These are phyloP conservation scores for Chrysosporium keratinophilum DNA, from an alignment of 2,329 filamentous ascomycete genomes.

Conservation along the genomic window DNA sequence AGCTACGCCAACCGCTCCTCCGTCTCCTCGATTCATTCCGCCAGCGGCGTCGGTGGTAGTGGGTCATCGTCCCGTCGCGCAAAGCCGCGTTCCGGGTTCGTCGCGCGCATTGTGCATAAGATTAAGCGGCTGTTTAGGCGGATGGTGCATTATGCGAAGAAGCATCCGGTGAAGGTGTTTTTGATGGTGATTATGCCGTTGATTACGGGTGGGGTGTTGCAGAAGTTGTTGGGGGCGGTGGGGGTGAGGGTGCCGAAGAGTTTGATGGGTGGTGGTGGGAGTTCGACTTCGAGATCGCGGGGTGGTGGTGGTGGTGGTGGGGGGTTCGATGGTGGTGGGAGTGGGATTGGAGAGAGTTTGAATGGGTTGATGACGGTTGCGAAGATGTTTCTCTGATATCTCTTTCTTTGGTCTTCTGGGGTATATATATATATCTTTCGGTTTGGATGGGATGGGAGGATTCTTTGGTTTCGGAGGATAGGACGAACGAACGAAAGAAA, in stretches of 20 bases:
- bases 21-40: constrained; percentile 37
- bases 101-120: constrained; percentile 61
- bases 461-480: background rate
- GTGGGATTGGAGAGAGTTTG: constrained; percentile 39
- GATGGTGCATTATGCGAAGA: constrained; percentile 68
- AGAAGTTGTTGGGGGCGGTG: constrained; percentile 65
- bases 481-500: background rate
- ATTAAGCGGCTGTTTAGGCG: constrained; percentile 71
- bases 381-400: constrained; percentile 42
- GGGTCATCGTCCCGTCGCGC: constrained; percentile 72
- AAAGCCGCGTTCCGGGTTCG: constrained; percentile 64
- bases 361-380: constrained; percentile 42
- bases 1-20: constrained; percentile 27
- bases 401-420: constrained; percentile 1
- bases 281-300: constrained; percentile 19
- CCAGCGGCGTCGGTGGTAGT: too few species aligned
- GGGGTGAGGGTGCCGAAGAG: constrained; percentile 63
- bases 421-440: background rate
- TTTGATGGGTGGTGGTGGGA: constrained; percentile 37
- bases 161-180: constrained; percentile 79
- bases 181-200: constrained; percentile 78
- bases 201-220: constrained; percentile 70
- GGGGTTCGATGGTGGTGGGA: constrained; percentile 17
- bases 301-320: constrained; percentile 18
- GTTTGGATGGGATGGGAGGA: background rate